Evolutionary conservation across 2,329 filamentous ascomycete genomes (phyloP).

Genomic region (Sporothrix pallida): DNA sequence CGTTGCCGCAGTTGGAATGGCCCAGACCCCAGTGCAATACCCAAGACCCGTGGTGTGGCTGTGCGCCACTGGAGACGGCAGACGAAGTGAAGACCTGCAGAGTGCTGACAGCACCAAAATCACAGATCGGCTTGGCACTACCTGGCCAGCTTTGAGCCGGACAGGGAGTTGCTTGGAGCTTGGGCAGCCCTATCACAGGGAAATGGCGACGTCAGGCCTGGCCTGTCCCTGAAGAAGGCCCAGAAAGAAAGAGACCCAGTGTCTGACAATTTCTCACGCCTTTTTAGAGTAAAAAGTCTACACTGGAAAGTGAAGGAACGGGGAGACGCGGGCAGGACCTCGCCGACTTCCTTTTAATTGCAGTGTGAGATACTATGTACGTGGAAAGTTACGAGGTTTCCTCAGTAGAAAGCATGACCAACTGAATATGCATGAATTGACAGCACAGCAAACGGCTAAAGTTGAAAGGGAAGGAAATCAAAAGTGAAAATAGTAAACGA

Average conservation of each 20-base stretch:
- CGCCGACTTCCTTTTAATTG: too few species aligned
- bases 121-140: background rate
- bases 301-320: background rate
- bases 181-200: slow-evolving; percentile 9
- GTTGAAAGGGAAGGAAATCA: too few species aligned
- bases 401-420: background rate
- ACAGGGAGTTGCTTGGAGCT: too few species aligned
- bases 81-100: background rate
- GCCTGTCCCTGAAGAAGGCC: background rate
- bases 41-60: background rate
- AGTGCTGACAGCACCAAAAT: background rate
- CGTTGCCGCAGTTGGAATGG: slow-evolving; percentile 5
- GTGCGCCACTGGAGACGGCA: background rate
- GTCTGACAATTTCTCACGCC: background rate
- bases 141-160: background rate
- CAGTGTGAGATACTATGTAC: too few species aligned
- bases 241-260: background rate
- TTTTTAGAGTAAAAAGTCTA: background rate
- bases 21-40: background rate
- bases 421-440: too few species aligned
- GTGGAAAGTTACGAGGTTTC: too few species aligned
- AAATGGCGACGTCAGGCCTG: background rate
- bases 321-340: background rate
- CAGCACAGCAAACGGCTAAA: too few species aligned
- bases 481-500: too few species aligned